Evolutionary conservation across 1,139 yeast genomes (phyloP).

Genomic region (Candida smagusa): DNA sequence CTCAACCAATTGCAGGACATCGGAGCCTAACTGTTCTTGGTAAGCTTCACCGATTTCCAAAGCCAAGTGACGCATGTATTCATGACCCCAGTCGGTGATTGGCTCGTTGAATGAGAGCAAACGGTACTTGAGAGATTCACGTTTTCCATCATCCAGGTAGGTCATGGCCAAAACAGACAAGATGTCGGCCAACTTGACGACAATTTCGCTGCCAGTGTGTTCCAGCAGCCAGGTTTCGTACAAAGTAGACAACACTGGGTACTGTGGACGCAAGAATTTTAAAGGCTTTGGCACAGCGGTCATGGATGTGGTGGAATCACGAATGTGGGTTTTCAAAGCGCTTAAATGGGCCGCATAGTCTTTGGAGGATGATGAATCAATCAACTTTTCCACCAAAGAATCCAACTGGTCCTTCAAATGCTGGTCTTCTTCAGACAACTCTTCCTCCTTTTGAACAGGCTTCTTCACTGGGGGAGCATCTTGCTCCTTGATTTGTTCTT

Average conservation of each 20-base stretch:
- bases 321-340: constrained; percentile 71
- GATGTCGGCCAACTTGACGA: constrained; percentile 62
- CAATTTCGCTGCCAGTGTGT: constrained; percentile 25
- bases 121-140: constrained; percentile 80
- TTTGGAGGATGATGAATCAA: constrained; percentile 38
- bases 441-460: constrained; percentile 57
- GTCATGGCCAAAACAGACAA: constrained; percentile 96
- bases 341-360: constrained; percentile 60
- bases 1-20: constrained; percentile 49
- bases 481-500: constrained; percentile 17
- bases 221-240: constrained; percentile 66
- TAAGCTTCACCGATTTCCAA: constrained; percentile 90
- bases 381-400: constrained; percentile 74
- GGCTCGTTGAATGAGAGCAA: constrained; percentile 60
- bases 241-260: constrained; percentile 59
- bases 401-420: constrained; percentile 86
- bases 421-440: constrained; percentile 90
- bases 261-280: constrained; percentile 89
- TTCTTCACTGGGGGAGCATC: constrained; percentile 21
- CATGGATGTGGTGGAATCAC: constrained; percentile 96
- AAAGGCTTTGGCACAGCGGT: constrained; percentile 99
- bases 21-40: constrained; percentile 60
- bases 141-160: constrained; percentile 77
- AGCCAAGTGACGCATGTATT: constrained; percentile 92
- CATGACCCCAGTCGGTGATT: constrained; percentile 95